Evolutionary conservation across 2,329 filamentous ascomycete genomes (phyloP).

Genomic region (Pseudocercospora pini-densiflorae): DNA sequence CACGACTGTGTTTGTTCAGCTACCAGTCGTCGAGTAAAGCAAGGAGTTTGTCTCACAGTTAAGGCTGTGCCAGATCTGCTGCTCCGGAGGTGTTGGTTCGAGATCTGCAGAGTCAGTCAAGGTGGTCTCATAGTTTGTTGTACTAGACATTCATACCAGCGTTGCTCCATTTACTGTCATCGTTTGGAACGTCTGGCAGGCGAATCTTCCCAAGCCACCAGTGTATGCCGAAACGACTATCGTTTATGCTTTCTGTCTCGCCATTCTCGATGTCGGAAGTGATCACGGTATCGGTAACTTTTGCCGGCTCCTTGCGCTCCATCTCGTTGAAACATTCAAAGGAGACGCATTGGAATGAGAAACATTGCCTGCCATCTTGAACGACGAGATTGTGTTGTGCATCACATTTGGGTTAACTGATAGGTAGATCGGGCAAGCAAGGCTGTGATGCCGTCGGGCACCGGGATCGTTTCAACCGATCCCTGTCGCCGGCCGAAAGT

Average conservation of each 20-base stretch:
- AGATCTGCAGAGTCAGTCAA: conserved; percentile 15
- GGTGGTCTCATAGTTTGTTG: neutral
- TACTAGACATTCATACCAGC: neutral
- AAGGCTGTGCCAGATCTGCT: conserved; percentile 24
- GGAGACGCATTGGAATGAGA: neutral
- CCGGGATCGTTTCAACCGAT: neutral
- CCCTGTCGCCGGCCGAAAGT: neutral
- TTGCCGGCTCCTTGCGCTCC: neutral
- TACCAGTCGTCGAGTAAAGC: neutral
- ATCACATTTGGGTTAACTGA: neutral
- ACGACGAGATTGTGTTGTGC: neutral
- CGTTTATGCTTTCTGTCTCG: neutral
- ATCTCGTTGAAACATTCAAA: neutral
- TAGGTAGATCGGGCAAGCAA: conserved; percentile 10
- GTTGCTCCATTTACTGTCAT: conserved; percentile 18
- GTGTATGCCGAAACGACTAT: neutral
- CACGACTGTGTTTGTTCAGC: conserved; percentile 13
- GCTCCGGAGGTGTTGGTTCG: conserved; percentile 20
- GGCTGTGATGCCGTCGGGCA: conserved; percentile 2
- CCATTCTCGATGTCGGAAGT: neutral
- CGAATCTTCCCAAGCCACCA: neutral
- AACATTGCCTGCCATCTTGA: neutral
- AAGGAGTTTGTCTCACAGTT: conserved; percentile 19
- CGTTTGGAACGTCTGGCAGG: neutral
- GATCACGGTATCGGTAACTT: neutral